Conservation (phyloP, 371 early-diverging fungal species). For the Conidiobolus incongruus region DNA sequence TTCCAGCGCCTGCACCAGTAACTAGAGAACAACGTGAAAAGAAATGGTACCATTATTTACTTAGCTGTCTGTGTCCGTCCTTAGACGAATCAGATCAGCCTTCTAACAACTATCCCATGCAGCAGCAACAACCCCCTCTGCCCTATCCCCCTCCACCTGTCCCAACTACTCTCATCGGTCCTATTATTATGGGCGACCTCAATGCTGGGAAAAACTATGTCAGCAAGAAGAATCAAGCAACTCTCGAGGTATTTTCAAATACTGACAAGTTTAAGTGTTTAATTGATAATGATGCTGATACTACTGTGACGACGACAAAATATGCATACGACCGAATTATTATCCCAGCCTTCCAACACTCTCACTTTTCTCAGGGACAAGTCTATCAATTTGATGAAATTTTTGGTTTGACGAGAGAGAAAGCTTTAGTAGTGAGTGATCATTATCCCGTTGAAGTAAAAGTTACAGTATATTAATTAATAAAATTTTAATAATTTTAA, state of each 20-base stretch:
- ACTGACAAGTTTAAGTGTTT: not conserved
- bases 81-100: no score
- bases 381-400: not conserved
- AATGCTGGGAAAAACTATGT: conserved; percentile 2
- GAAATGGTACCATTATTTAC: not conserved
- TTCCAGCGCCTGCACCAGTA: not conserved
- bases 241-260: not conserved
- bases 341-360: not conserved
- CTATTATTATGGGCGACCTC: conserved; percentile 3
- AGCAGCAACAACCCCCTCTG: no score
- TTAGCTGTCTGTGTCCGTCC: not conserved
- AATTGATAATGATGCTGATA: conserved; percentile 1
- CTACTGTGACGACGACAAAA: not conserved
- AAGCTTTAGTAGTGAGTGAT: not conserved
- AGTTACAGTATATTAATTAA: not conserved
- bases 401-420: not conserved
- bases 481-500: no score
- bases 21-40: not conserved
- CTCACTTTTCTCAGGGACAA: not conserved
- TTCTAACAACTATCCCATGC: no score
- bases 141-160: no score
- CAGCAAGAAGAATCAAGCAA: not conserved
- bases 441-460: conserved; percentile 4
- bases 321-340: conserved; percentile 2
- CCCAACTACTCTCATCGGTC: not conserved